Percentiles rank a stretch among this genome's conserved stretches.
These are phyloP conservation scores for Kluyveromyces dobzhanskii DNA, from an alignment of 805 yeast genomes.

Conservation along the genomic window DNA sequence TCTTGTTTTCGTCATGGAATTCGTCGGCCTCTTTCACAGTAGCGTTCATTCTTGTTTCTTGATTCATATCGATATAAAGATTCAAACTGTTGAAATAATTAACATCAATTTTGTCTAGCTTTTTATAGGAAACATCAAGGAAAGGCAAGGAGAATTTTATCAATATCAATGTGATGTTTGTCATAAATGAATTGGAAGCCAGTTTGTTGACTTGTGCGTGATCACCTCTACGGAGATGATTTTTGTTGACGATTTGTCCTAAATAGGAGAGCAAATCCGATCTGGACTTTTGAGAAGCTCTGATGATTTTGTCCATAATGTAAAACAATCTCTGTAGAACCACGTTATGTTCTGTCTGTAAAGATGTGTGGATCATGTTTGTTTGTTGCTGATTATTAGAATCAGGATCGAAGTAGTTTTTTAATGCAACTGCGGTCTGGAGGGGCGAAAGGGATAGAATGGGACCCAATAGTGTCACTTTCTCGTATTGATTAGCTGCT, in stretches of 20 bases:
- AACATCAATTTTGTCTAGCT: slow-evolving; percentile 69
- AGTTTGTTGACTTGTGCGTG: slow-evolving; percentile 62
- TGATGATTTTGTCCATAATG: slow-evolving; percentile 62
- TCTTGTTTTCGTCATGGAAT: slow-evolving; percentile 37
- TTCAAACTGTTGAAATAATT: slow-evolving; percentile 51
- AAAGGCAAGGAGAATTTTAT: slow-evolving; percentile 78
- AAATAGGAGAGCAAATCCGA: slow-evolving; percentile 57
- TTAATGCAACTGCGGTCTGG: slow-evolving; percentile 39
- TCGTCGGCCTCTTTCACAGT: slow-evolving; percentile 62
- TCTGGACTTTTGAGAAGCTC: slow-evolving; percentile 65
- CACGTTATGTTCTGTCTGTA: slow-evolving; percentile 56
- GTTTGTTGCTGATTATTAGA: slow-evolving; percentile 36
- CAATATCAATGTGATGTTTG: slow-evolving; percentile 61
- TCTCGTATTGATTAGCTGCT: slow-evolving; percentile 48
- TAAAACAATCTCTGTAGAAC: slow-evolving; percentile 56
- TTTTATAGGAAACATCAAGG: slow-evolving; percentile 53
- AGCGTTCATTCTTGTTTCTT: slow-evolving; percentile 78
- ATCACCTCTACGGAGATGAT: slow-evolving; percentile 81
- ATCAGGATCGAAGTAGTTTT: slow-evolving; percentile 35
- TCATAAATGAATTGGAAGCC: slow-evolving; percentile 75
- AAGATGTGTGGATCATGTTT: slow-evolving; percentile 44
- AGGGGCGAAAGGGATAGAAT: slow-evolving; percentile 70
- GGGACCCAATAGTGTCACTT: slow-evolving; percentile 66
- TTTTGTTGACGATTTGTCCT: slow-evolving; percentile 64
- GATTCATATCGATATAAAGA: slow-evolving; percentile 53